phyloP scores from a whole-genome alignment of 768 basidiomycete genomes.

The Punctularia strigosozonata region DNA sequence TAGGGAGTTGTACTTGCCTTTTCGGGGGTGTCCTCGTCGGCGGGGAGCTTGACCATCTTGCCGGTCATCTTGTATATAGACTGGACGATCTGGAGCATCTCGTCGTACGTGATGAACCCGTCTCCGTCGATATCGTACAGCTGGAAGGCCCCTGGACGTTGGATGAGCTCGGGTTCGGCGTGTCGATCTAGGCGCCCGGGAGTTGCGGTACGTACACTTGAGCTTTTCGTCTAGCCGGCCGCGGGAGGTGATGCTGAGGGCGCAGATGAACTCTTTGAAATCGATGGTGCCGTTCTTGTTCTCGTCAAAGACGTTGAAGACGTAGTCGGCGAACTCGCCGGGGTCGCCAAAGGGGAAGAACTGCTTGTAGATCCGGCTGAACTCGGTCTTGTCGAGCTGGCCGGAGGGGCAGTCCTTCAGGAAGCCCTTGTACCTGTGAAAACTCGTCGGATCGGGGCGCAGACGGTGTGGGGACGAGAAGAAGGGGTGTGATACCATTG shows the following conservation, averaged over 20 bases:
- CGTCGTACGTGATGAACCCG: constrained; percentile 94
- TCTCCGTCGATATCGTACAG: constrained; percentile 98
- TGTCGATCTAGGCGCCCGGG: not conserved
- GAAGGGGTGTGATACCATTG: constrained; percentile 54
- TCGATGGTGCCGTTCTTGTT: constrained; percentile 97
- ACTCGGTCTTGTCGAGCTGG: constrained; percentile 90
- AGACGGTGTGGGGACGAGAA: constrained; percentile 5
- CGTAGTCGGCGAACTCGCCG: constrained; percentile 91
- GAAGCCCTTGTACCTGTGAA: constrained; percentile 92
- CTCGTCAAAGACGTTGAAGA: constrained; percentile 95
- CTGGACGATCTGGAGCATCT: constrained; percentile 97
- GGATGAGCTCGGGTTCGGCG: not conserved
- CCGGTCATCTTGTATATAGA: constrained; percentile 99
- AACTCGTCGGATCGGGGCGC: constrained; percentile 5
- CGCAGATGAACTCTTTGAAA: constrained; percentile 99
- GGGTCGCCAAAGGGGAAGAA: constrained; percentile 99
- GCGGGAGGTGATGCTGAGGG: constrained; percentile 87
- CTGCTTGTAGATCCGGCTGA: constrained; percentile 96
- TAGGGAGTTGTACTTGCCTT: constrained; percentile 44
- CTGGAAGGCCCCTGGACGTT: constrained; percentile 88
- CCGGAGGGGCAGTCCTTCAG: constrained; percentile 97
- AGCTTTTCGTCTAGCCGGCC: constrained; percentile 96
- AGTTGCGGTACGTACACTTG: constrained; percentile 56
- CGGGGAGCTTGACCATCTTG: constrained; percentile 96
- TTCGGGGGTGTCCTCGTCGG: constrained; percentile 98